These are phyloP conservation scores for Dissoconium aciculare DNA, from an alignment of 2,329 filamentous ascomycete genomes.

Conservation along the genomic window DNA sequence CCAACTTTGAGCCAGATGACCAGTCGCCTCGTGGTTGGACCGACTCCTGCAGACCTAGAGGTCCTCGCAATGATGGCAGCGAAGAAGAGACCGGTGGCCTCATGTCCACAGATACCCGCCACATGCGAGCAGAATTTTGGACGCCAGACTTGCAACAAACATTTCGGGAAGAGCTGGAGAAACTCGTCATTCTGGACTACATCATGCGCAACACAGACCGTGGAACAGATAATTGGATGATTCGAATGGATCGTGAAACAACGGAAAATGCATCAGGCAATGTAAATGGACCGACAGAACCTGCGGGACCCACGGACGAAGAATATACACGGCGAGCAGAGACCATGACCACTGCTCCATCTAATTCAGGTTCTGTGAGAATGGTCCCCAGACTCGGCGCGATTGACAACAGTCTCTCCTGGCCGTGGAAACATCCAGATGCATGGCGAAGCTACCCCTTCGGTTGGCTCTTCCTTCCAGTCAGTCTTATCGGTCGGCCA, in stretches of 20 bases:
- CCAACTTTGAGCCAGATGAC: too few species aligned
- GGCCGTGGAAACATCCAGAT: constrained; percentile 98
- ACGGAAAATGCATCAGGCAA: constrained; percentile 69
- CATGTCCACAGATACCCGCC: constrained; percentile 22
- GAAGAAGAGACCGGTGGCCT: constrained; percentile 11
- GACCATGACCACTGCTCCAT: constrained; percentile 57
- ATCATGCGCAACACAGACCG: constrained; percentile 98
- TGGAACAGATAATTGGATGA: constrained; percentile 98
- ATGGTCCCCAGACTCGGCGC: constrained; percentile 67
- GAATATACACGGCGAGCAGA: constrained; percentile 42
- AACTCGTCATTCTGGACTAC: constrained; percentile 92
- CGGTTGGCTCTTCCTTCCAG: constrained; percentile 93
- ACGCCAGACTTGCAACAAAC: constrained; percentile 76
- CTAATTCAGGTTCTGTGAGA: constrained; percentile 27
- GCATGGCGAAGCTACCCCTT: constrained; percentile 88
- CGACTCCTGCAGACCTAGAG: constrained; percentile 61
- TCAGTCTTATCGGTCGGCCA: constrained; percentile 87
- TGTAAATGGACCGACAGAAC: constrained; percentile 80
- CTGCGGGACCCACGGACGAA: constrained; percentile 29
- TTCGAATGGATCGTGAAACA: constrained; percentile 77
- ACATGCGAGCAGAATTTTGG: constrained; percentile 54
- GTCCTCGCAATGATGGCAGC: constrained; percentile 39
- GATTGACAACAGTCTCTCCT: constrained; percentile 95
- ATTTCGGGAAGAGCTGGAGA: constrained; percentile 89
- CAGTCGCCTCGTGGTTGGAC: constrained; percentile 61